These are phyloP conservation scores for Hypoxylon sp. DNA, from an alignment of 2,329 filamentous ascomycete genomes.

Conservation along the genomic window DNA sequence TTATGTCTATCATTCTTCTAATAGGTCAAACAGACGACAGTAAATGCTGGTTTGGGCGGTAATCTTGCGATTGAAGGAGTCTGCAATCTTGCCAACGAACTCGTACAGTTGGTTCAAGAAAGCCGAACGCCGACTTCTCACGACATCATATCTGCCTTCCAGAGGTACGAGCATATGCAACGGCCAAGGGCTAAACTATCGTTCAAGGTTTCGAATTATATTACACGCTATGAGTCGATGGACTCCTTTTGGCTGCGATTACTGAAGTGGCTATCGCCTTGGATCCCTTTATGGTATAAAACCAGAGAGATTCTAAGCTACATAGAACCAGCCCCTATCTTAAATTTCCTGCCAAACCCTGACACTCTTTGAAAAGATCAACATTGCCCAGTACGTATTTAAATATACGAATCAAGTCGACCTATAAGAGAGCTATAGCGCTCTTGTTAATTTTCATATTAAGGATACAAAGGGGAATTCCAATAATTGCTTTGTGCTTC, in stretches of 20 bases:
- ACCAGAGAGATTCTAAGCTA: slow-evolving; percentile 18
- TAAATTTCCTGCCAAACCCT: slow-evolving; percentile 21
- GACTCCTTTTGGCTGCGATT: slow-evolving; percentile 37
- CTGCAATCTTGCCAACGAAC: slow-evolving; percentile 37
- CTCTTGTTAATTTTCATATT: no score
- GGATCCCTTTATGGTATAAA: slow-evolving; percentile 1
- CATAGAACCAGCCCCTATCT: slow-evolving; percentile 16
- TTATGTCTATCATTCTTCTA: slow-evolving; percentile 6
- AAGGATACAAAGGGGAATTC: no score
- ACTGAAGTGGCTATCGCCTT: slow-evolving; percentile 23
- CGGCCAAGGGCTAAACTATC: slow-evolving; percentile 32
- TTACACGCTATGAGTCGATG: slow-evolving; percentile 45
- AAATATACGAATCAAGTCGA: no score
- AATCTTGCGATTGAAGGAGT: slow-evolving; percentile 44
- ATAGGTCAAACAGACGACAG: slow-evolving; percentile 28
- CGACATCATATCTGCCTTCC: slow-evolving; percentile 36
- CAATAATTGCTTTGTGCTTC: no score
- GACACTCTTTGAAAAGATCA: not conserved
- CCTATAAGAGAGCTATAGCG: no score
- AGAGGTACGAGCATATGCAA: slow-evolving; percentile 41
- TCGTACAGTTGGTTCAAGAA: slow-evolving; percentile 28
- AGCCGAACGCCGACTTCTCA: slow-evolving; percentile 13
- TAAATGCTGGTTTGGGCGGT: slow-evolving; percentile 42
- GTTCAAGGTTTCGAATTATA: slow-evolving; percentile 23
- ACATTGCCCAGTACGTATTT: no score